Conservation (phyloP, 1,139 yeast species). For the Meyerozyma elateridarum region DNA sequence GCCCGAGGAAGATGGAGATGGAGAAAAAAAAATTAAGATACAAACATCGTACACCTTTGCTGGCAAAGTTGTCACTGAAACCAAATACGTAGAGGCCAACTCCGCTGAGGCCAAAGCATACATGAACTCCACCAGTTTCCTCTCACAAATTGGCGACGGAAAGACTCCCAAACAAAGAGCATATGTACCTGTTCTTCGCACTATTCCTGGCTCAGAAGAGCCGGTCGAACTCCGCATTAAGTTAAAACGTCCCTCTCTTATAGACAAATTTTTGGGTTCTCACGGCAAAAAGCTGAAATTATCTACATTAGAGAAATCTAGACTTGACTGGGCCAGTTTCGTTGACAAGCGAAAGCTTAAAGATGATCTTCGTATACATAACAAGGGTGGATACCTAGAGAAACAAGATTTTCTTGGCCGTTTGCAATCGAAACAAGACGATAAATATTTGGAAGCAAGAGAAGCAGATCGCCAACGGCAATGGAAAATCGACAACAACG, state of each 20-base stretch:
- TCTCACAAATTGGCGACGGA: constrained; percentile 11
- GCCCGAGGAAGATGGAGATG: constrained; percentile 14
- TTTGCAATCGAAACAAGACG: constrained; percentile 65
- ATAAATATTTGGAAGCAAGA: constrained; percentile 55
- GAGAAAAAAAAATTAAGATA: constrained; percentile 49
- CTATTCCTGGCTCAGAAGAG: constrained; percentile 29
- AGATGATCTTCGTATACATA: constrained; percentile 75
- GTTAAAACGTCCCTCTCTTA: constrained; percentile 68
- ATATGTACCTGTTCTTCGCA: constrained; percentile 33
- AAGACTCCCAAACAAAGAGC: constrained; percentile 17
- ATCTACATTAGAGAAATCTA: constrained; percentile 86
- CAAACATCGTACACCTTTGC: constrained; percentile 84
- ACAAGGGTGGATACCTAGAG: constrained; percentile 81
- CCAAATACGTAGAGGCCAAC: constrained; percentile 66
- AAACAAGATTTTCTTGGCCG: constrained; percentile 85
- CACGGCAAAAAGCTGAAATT: constrained; percentile 53
- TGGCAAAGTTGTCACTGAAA: constrained; percentile 74
- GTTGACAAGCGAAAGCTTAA: constrained; percentile 82
- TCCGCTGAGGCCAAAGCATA: constrained; percentile 89
- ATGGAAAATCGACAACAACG: constrained; percentile 16
- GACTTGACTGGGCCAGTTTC: constrained; percentile 93
- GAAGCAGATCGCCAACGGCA: constrained; percentile 34
- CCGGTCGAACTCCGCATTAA: constrained; percentile 30
- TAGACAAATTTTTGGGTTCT: constrained; percentile 51
- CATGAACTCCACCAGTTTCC: constrained; percentile 47